Evolutionary conservation across 1,284 basidiomycete genomes (phyloP).

Genomic region (Trichosporon coremiiforme): DNA sequence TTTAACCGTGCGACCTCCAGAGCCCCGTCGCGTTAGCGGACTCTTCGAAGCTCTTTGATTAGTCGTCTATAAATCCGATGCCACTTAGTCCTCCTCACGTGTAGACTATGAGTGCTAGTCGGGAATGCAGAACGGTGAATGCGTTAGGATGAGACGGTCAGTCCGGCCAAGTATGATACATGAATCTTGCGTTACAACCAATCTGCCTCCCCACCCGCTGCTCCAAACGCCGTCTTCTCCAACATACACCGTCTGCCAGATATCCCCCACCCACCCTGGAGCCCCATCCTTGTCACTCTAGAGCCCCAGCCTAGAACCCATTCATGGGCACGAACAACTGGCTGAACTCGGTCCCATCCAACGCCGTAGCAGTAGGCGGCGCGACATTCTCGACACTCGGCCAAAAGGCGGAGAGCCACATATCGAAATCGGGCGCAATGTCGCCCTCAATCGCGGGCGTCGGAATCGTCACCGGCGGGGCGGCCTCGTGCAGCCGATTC

Average conservation of each 20-base stretch:
- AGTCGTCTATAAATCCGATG: too few relatives aligned
- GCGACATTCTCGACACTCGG: constrained; percentile 13
- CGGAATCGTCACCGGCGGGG: not conserved
- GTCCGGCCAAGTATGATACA: not conserved
- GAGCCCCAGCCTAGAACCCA: not conserved
- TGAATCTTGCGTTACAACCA: not conserved
- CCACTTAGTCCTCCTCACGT: too few relatives aligned
- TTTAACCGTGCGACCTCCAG: too few relatives aligned
- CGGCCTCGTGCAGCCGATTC: constrained; percentile 5
- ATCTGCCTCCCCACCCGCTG: too few relatives aligned
- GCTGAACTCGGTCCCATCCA: constrained; percentile 11
- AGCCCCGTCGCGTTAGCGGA: too few relatives aligned
- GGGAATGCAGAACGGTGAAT: too few relatives aligned
- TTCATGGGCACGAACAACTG: constrained; percentile 18
- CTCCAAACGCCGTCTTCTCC: too few relatives aligned
- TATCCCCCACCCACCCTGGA: not conserved
- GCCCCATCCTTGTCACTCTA: not conserved
- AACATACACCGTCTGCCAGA: too few relatives aligned
- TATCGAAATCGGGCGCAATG: constrained; percentile 8
- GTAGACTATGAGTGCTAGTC: too few relatives aligned
- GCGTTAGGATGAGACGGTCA: too few relatives aligned
- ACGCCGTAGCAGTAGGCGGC: constrained; percentile 2
- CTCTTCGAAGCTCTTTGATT: too few relatives aligned
- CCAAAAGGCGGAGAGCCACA: constrained; percentile 14
- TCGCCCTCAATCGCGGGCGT: constrained; percentile 8